A percentile compares a stretch with the other conserved stretches of the same genome.
These are phyloP conservation scores for Fusarium anthophilum DNA, from an alignment of 2,329 filamentous ascomycete species.

Conservation along the genomic window DNA sequence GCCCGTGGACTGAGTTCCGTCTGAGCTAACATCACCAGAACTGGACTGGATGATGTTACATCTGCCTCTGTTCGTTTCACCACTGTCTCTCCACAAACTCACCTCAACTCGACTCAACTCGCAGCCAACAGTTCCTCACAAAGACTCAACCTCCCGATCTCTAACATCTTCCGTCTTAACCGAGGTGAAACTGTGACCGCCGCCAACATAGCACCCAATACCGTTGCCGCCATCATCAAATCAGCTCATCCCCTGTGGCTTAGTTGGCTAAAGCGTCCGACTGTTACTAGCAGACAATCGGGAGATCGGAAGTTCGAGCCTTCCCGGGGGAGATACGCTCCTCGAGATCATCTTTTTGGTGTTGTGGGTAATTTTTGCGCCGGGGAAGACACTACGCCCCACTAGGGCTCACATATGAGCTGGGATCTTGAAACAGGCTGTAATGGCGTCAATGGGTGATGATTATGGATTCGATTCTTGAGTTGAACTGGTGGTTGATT, in stretches of 20 bases:
- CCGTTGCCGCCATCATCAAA: constrained; percentile 5
- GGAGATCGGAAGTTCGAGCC: constrained; percentile 46
- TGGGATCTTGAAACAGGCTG: constrained; percentile 10
- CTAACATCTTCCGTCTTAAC: background rate
- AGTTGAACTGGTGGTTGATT: background rate
- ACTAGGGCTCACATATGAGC: constrained; percentile 12
- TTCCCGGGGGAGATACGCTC: constrained; percentile 41
- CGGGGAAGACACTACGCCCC: background rate
- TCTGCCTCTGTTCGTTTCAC: background rate
- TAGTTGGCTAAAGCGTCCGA: constrained; percentile 41
- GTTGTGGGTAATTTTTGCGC: constrained; percentile 19
- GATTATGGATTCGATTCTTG: too few species aligned
- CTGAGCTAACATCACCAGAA: too few species aligned
- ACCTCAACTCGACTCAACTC: background rate
- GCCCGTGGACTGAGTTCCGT: background rate
- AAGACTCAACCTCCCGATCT: background rate
- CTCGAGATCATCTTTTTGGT: constrained; percentile 4
- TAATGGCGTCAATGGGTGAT: background rate
- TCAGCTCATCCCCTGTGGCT: constrained; percentile 37
- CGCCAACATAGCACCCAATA: background rate
- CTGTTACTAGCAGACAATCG: constrained; percentile 41
- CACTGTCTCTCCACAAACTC: background rate
- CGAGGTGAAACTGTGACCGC: background rate
- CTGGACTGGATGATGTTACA: background rate
- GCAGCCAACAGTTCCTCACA: too few species aligned